Percentiles rank a stretch among this genome's conserved stretches.
Evolutionary conservation across 345 rosid genomes (phyloP).

Genomic region (Pugionium cornutum): DNA sequence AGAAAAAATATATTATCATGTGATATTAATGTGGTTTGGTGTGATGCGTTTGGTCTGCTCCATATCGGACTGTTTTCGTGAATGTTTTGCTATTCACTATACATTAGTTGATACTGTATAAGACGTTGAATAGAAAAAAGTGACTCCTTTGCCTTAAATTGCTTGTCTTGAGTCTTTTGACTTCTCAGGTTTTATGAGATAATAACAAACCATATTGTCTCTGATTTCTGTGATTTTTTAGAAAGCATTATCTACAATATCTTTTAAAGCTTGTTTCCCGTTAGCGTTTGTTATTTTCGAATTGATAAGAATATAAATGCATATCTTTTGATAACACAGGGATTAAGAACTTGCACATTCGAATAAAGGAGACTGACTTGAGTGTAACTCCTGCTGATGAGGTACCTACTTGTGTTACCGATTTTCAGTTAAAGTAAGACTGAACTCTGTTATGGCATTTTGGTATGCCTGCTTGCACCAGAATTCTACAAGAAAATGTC

Average conservation of each 20-base stretch:
- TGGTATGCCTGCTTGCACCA: neutral
- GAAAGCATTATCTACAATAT: neutral
- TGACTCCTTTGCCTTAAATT: neutral
- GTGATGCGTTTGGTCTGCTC: neutral
- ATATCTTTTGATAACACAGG: slow-evolving; percentile 40
- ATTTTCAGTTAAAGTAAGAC: slow-evolving; percentile 6
- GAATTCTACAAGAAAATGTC: neutral
- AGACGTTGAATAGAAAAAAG: neutral
- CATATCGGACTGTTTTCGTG: slow-evolving; percentile 9
- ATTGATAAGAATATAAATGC: neutral
- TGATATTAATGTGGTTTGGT: too few relatives aligned
- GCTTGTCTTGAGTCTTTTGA: slow-evolving; percentile 1
- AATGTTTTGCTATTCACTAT: neutral
- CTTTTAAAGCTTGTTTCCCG: neutral
- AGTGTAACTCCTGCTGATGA: slow-evolving; percentile 64
- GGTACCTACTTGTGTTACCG: slow-evolving; percentile 44
- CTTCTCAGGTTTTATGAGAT: slow-evolving; percentile 17
- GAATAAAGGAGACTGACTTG: slow-evolving; percentile 60
- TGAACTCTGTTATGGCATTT: slow-evolving; percentile 4
- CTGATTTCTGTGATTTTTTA: neutral
- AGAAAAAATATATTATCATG: too few relatives aligned
- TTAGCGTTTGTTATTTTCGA: neutral
- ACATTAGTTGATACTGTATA: neutral
- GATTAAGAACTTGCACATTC: slow-evolving; percentile 54
- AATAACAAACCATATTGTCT: neutral